Percentiles rank a stretch among this genome's conserved stretches.
Evolutionary conservation across 139 green algal genomes (phyloP).

Genomic region (Deuterostichococcus epilithicus): DNA sequence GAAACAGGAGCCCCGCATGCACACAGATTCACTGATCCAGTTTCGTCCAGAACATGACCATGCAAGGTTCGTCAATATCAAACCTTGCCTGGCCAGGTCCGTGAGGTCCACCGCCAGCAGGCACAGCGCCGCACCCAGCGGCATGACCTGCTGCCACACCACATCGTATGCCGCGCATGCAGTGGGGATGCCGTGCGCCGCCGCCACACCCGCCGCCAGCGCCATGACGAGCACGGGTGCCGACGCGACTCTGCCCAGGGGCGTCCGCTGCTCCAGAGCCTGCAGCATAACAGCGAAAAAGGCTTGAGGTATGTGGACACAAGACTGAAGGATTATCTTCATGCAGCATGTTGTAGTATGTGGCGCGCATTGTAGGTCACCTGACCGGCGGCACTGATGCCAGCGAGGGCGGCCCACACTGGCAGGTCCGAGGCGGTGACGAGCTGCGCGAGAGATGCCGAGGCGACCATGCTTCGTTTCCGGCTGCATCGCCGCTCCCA

Average conservation of each 20-base stretch:
- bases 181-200: conserved; percentile 27
- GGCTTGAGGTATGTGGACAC: neutral
- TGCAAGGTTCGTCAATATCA: too few species aligned
- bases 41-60: too few species aligned
- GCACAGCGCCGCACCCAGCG: conserved; percentile 54
- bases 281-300: conserved; percentile 1
- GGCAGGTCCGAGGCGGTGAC: neutral
- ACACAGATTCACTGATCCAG: neutral
- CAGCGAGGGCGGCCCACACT: neutral
- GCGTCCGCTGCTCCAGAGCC: conserved; percentile 31
- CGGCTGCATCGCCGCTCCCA: too few species aligned
- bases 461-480: too few species aligned
- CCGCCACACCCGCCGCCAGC: conserved; percentile 22
- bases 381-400: neutral
- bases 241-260: conserved; percentile 25
- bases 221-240: conserved; percentile 43
- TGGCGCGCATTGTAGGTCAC: neutral
- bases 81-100: neutral
- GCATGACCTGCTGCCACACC: conserved; percentile 61
- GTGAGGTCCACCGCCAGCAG: conserved; percentile 61
- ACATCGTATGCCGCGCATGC: conserved; percentile 34
- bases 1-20: too few species aligned
- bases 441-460: too few species aligned
- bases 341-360: too few species aligned
- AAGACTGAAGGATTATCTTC: too few species aligned